Conservation (phyloP, 495 filamentous ascomycete species). For the Cryomyces minteri region DNA sequence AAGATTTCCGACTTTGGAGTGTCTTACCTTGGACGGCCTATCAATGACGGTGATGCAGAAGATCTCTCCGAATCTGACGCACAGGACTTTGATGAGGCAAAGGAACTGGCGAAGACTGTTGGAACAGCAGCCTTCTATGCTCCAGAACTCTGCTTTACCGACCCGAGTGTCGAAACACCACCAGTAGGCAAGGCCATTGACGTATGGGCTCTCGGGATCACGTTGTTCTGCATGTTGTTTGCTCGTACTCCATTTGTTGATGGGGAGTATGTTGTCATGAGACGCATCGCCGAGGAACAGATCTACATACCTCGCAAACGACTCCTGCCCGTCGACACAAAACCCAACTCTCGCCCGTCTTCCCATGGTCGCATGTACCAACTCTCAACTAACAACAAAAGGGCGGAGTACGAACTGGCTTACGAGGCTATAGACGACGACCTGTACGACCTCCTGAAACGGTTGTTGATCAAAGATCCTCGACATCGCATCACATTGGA, state of each 20-base stretch:
- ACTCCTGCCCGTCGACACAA: conserved; percentile 55
- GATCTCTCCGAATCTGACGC: conserved; percentile 70
- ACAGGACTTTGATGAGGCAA: conserved; percentile 68
- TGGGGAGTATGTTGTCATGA: conserved; percentile 79
- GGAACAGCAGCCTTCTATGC: conserved; percentile 97
- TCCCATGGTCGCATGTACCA: conserved; percentile 15
- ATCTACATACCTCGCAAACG: conserved; percentile 71
- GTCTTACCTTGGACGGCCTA: conserved; percentile 79
- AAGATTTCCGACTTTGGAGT: conserved; percentile 99
- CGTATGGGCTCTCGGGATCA: conserved; percentile 93
- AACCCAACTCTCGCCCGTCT: conserved; percentile 17
- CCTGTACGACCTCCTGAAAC: conserved; percentile 59
- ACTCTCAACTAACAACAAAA: conserved; percentile 28
- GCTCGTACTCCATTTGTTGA: conserved; percentile 85
- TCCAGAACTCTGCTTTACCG: conserved; percentile 87
- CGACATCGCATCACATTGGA: conserved; percentile 69
- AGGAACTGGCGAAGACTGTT: conserved; percentile 92
- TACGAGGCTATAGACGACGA: conserved; percentile 79
- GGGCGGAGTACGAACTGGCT: conserved; percentile 47
- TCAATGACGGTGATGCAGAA: conserved; percentile 57
- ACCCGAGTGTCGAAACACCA: conserved; percentile 31
- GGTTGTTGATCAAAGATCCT: conserved; percentile 78
- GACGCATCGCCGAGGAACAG: conserved; percentile 74
- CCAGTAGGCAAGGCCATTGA: conserved; percentile 63
- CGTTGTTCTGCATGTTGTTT: conserved; percentile 86